Conservation (phyloP, 208 protist species). For the Angomonas ambiguus region DNA sequence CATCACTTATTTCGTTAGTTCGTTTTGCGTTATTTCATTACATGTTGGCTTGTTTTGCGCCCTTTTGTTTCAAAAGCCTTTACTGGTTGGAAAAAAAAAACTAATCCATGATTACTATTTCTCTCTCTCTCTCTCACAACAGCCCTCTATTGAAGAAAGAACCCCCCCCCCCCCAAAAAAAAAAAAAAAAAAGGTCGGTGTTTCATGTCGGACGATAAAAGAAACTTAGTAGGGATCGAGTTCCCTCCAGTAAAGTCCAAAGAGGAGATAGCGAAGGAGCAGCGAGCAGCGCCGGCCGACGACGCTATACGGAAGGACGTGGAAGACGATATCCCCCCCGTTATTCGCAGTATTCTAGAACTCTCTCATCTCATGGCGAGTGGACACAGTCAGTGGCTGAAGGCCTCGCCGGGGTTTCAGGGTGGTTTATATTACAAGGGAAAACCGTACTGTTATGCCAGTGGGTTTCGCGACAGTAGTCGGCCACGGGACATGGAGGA, state of each 20-base stretch:
- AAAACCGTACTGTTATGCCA: slow-evolving; percentile 73
- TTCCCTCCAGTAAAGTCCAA: slow-evolving; percentile 67
- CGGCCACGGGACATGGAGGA: slow-evolving; percentile 73
- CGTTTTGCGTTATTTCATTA: neutral
- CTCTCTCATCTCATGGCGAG: slow-evolving; percentile 72
- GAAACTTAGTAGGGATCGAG: slow-evolving; percentile 36
- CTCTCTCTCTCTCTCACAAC: neutral
- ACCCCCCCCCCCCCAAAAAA: too few species aligned
- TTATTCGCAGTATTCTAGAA: slow-evolving; percentile 81
- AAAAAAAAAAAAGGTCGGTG: neutral
- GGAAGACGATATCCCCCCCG: slow-evolving; percentile 64
- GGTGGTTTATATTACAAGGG: slow-evolving; percentile 77
- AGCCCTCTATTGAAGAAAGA: too few species aligned
- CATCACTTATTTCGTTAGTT: neutral
- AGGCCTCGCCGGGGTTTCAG: slow-evolving; percentile 66
- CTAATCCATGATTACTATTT: neutral
- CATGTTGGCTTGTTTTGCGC: neutral
- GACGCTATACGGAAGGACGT: slow-evolving; percentile 52
- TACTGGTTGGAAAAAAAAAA: neutral
- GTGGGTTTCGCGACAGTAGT: slow-evolving; percentile 67
- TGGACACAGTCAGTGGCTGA: slow-evolving; percentile 72
- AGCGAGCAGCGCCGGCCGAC: slow-evolving; percentile 39
- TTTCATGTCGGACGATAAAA: too few species aligned
- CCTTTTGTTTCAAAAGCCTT: neutral
- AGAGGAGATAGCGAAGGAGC: slow-evolving; percentile 35